These are phyloP conservation scores for Populus davidiana DNA, from an alignment of 345 rosid species.

Conservation along the genomic window DNA sequence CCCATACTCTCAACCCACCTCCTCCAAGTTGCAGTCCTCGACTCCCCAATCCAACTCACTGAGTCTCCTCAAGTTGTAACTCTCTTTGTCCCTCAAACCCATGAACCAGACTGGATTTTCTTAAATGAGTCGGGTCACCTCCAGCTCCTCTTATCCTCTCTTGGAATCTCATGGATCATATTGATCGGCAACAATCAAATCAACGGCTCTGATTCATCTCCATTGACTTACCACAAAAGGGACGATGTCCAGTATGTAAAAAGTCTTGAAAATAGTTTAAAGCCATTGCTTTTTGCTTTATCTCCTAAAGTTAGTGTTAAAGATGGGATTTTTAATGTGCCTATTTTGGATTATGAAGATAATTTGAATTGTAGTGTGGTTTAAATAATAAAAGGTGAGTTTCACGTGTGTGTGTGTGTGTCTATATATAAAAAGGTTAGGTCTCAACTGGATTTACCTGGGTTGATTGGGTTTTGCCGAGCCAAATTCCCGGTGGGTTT, in stretches of 20 bases:
- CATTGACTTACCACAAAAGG: slow-evolving; percentile 16
- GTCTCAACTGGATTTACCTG: too few relatives aligned
- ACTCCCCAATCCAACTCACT: slow-evolving; percentile 46
- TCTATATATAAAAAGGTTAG: too few relatives aligned
- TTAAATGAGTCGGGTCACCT: slow-evolving; percentile 1
- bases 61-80: slow-evolving; percentile 51
- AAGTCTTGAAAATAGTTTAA: slow-evolving; percentile 31
- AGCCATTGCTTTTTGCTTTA: slow-evolving; percentile 48
- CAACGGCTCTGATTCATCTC: slow-evolving; percentile 12
- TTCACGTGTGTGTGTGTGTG: too few relatives aligned
- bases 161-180: slow-evolving; percentile 58
- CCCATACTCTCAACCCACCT: slow-evolving; percentile 28
- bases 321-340: slow-evolving; percentile 31
- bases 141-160: slow-evolving; percentile 63
- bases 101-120: slow-evolving; percentile 34
- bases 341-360: slow-evolving; percentile 62
- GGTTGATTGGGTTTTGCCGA: too few relatives aligned
- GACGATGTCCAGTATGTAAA: slow-evolving; percentile 14
- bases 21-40: slow-evolving; percentile 76
- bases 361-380: slow-evolving; percentile 33
- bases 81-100: slow-evolving; percentile 59
- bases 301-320: slow-evolving; percentile 39
- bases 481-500: too few relatives aligned
- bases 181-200: slow-evolving; percentile 47
- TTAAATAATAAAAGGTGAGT: too few relatives aligned